These are phyloP conservation scores for Herpetospermum pedunculosum DNA, from an alignment of 306 rosid genomes.

Conservation along the genomic window DNA sequence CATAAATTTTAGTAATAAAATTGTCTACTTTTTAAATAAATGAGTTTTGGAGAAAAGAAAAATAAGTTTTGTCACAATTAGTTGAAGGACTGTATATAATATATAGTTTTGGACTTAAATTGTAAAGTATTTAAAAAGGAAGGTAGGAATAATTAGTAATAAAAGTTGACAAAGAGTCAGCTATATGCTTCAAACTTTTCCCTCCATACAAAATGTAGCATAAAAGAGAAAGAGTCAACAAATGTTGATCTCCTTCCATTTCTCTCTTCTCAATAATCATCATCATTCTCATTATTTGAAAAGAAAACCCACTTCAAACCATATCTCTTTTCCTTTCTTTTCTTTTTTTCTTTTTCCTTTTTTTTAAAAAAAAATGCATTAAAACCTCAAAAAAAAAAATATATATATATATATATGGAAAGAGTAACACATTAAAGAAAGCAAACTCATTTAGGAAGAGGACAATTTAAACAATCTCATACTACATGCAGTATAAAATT, in stretches of 20 bases:
- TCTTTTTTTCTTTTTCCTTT: neutral
- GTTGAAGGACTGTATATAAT: no score
- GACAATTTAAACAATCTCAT: neutral
- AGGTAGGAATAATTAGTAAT: neutral
- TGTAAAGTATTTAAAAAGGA: no score
- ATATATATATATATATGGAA: neutral
- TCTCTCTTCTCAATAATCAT: neutral
- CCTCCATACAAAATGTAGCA: neutral
- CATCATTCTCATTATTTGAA: neutral
- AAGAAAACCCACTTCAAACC: neutral
- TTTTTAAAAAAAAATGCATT: neutral
- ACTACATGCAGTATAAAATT: neutral
- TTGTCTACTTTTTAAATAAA: no score
- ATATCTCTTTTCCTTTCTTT: neutral
- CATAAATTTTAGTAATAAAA: no score
- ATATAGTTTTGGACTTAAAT: no score
- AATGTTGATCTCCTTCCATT: neutral
- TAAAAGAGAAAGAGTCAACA: neutral
- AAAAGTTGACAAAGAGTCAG: neutral
- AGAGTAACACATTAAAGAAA: neutral
- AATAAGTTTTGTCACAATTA: no score
- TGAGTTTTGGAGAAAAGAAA: no score
- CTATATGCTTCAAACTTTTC: neutral
- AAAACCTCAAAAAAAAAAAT: neutral
- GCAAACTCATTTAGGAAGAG: neutral